Conservation (phyloP, 257 asterid species). For the Schizonepeta tenuifolia region DNA sequence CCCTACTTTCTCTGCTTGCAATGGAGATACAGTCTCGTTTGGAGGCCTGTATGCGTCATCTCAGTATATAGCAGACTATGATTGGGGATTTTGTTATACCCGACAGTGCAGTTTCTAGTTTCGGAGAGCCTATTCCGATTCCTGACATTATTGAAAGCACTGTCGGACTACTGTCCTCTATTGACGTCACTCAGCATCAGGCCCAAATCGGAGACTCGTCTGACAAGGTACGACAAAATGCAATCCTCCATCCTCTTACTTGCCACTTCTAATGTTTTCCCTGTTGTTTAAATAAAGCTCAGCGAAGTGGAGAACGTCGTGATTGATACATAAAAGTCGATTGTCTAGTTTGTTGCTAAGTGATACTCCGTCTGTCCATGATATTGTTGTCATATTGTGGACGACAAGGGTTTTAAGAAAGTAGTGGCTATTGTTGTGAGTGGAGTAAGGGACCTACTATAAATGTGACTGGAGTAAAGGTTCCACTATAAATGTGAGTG, state of each 20-base stretch:
- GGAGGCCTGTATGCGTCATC: slow-evolving; percentile 51
- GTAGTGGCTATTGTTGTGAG: too few species aligned
- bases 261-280: neutral
- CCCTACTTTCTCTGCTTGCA: slow-evolving; percentile 78
- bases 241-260: neutral
- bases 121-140: slow-evolving; percentile 59
- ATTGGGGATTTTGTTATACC: slow-evolving; percentile 65
- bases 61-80: slow-evolving; percentile 54
- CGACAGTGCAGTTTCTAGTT: slow-evolving; percentile 61
- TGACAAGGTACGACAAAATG: slow-evolving; percentile 55
- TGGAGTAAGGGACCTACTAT: too few species aligned
- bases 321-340: neutral
- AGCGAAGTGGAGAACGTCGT: neutral
- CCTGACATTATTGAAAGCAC: slow-evolving; percentile 90
- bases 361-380: too few species aligned
- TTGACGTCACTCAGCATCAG: slow-evolving; percentile 67
- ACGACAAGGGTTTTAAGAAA: too few species aligned
- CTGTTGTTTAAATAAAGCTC: neutral
- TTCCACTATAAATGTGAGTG: too few species aligned
- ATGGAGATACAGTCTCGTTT: slow-evolving; percentile 58
- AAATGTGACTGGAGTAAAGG: too few species aligned
- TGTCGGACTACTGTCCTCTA: slow-evolving; percentile 66
- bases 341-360: neutral
- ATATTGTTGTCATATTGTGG: too few species aligned
- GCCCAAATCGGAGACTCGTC: slow-evolving; percentile 71